Evolutionary conservation across 257 asterid genomes (phyloP).

Genomic region (Salvia miltiorrhiza): DNA sequence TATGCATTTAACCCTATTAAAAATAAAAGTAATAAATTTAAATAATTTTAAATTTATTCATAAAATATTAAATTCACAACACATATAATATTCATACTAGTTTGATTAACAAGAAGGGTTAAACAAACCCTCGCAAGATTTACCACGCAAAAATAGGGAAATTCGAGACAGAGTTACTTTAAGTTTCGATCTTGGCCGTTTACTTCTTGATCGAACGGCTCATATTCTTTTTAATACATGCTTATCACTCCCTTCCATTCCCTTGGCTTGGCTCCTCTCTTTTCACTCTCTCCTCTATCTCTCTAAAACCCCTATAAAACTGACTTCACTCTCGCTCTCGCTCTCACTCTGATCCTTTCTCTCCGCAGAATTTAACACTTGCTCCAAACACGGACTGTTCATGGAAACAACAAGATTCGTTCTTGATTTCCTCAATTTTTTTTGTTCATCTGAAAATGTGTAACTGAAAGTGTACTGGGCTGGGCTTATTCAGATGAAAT

Average conservation of each 20-base stretch:
- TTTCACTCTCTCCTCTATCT: constrained; percentile 3
- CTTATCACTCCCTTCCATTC: constrained; percentile 23
- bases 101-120: too few species aligned
- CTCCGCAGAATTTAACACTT: neutral
- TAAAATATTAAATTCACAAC: too few species aligned
- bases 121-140: constrained; percentile 20
- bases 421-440: neutral
- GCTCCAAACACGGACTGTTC: neutral
- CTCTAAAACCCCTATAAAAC: neutral
- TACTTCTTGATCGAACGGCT: constrained; percentile 31
- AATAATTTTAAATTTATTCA: too few species aligned
- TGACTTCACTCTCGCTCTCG: constrained; percentile 25
- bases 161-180: neutral
- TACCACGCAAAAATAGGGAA: neutral
- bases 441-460: neutral
- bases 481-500: constrained; percentile 13
- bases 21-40: too few species aligned
- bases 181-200: constrained; percentile 24
- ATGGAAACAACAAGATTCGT: neutral
- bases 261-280: neutral
- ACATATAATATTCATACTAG: too few species aligned
- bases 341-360: constrained; percentile 18
- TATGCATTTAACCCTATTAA: too few species aligned
- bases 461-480: neutral
- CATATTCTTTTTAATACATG: constrained; percentile 1